phyloP scores from a whole-genome alignment of 2,329 filamentous ascomycete species.

The Aspergillus vadensis region DNA sequence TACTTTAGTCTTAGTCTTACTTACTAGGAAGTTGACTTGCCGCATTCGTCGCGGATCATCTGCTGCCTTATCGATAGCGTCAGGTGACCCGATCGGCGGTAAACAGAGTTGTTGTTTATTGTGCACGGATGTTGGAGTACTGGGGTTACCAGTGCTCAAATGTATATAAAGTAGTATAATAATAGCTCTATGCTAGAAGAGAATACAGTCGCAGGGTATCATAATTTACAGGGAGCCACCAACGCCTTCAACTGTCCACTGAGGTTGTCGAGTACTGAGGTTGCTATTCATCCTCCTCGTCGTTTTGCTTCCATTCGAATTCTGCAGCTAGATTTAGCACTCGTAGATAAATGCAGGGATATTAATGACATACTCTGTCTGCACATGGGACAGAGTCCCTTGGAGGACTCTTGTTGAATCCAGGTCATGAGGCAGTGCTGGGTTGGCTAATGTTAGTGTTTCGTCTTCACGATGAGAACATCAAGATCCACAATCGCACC shows the following conservation, averaged over 20 bases:
- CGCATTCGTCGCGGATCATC: slow-evolving; percentile 13
- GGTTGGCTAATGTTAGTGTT: slow-evolving; percentile 10
- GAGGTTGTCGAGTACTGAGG: background rate
- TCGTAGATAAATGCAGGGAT: background rate
- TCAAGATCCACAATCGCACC: slow-evolving; percentile 54
- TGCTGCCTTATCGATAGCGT: slow-evolving; percentile 34
- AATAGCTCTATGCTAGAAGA: slow-evolving; percentile 11
- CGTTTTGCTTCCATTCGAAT: slow-evolving; percentile 56
- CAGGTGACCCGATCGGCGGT: slow-evolving; percentile 4
- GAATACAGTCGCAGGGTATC: slow-evolving; percentile 23
- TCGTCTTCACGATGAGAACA: slow-evolving; percentile 9
- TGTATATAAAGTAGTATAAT: background rate
- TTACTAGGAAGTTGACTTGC: background rate
- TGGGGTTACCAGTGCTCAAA: background rate
- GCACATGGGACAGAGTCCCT: slow-evolving; percentile 97
- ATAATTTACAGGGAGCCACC: slow-evolving; percentile 12
- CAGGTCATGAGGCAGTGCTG: slow-evolving; percentile 86
- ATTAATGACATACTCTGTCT: slow-evolving; percentile 70
- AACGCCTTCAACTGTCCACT: slow-evolving; percentile 11
- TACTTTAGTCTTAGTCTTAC: no score
- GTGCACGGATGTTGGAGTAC: background rate
- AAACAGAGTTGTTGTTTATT: background rate
- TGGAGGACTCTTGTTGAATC: slow-evolving; percentile 92
- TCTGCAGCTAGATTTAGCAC: slow-evolving; percentile 40
- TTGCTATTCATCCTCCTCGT: slow-evolving; percentile 16